These are phyloP conservation scores for Populus hybrid DNA, from an alignment of 441 rosid genomes.

Conservation along the genomic window DNA sequence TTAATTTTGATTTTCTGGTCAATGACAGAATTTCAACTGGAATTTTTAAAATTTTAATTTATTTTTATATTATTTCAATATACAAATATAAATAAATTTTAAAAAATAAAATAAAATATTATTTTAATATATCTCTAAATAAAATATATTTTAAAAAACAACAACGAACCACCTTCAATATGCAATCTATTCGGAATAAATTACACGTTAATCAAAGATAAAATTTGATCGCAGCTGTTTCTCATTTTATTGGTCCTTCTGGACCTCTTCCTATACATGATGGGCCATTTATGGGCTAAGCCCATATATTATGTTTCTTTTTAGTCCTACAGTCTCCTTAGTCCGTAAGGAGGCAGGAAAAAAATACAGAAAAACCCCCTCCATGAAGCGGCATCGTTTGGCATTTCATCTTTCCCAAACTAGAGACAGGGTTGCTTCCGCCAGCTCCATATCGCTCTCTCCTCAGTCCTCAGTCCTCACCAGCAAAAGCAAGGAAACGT, in stretches of 20 bases:
- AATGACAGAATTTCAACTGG: too few relatives aligned
- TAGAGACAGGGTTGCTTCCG: not conserved
- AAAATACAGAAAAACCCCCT: not conserved
- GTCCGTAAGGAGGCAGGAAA: not conserved
- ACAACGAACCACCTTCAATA: too few relatives aligned
- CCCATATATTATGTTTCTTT: not conserved
- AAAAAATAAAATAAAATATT: too few relatives aligned
- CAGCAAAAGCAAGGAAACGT: not conserved
- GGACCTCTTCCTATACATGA: not conserved
- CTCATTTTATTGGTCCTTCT: not conserved
- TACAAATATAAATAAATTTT: too few relatives aligned
- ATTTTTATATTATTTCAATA: too few relatives aligned
- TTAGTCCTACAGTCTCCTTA: not conserved
- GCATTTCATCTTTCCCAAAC: not conserved
- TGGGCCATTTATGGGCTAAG: not conserved
- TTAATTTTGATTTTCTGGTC: not conserved
- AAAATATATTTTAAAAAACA: too few relatives aligned
- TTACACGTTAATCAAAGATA: too few relatives aligned
- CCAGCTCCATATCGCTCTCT: conserved; percentile 1
- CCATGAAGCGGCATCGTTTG: not conserved
- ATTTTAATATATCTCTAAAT: too few relatives aligned
- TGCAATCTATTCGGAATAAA: too few relatives aligned
- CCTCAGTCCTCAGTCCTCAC: not conserved
- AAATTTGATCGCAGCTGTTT: too few relatives aligned
- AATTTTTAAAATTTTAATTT: too few relatives aligned